phyloP scores from a whole-genome alignment of 1,284 basidiomycete species.

The Microbotryum lychnidis-dioicae region DNA sequence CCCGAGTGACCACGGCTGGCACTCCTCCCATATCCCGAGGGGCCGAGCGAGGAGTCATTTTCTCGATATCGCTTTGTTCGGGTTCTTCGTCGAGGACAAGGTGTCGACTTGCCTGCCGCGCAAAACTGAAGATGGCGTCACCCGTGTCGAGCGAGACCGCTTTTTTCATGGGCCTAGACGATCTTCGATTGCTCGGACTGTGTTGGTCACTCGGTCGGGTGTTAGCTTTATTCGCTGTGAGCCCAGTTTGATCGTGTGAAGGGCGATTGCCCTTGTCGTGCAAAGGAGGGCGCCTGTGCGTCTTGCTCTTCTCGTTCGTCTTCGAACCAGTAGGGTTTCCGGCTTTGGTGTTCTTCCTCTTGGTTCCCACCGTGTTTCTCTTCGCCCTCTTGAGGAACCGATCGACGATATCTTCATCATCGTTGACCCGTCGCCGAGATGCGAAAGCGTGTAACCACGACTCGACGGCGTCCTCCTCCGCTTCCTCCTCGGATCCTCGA shows the following conservation, averaged over 20 bases:
- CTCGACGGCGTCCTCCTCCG: slow-evolving; percentile 26
- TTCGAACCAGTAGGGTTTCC: not conserved
- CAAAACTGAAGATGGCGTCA: slow-evolving; percentile 14
- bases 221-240: not conserved
- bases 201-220: not conserved
- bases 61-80: not conserved
- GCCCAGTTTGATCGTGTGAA: not conserved
- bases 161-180: not conserved
- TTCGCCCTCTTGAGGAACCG: slow-evolving; percentile 26
- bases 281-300: no score
- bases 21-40: not conserved
- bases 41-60: not conserved
- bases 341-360: not conserved
- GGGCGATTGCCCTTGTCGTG: no score
- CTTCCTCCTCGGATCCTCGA: slow-evolving; percentile 13
- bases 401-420: slow-evolving; percentile 29
- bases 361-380: not conserved
- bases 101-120: not conserved
- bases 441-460: slow-evolving; percentile 24
- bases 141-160: slow-evolving; percentile 23
- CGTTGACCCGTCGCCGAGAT: slow-evolving; percentile 3
- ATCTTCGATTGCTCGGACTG: not conserved
- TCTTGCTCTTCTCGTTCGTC: not conserved
- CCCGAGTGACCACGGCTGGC: not conserved
- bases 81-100: not conserved